Evolutionary conservation across 75 land plant genomes (phyloP).

Genomic region (Isoetes taiwanensis): DNA sequence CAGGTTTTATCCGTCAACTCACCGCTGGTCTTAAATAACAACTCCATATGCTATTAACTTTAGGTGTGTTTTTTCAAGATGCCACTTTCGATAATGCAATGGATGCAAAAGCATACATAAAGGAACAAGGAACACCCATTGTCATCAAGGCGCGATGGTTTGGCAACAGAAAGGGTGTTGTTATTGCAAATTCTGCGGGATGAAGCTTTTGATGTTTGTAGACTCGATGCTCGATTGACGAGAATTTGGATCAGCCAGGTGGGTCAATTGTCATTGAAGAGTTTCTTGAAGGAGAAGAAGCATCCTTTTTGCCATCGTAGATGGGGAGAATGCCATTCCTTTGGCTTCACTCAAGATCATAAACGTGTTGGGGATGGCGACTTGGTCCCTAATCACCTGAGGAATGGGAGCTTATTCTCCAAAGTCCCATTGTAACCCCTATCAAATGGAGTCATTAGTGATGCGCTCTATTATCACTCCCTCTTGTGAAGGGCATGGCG

Average conservation of each 20-base stretch:
- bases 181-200: constrained; percentile 70
- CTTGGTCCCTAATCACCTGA: constrained; percentile 90
- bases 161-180: constrained; percentile 96
- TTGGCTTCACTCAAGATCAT: constrained; percentile 96
- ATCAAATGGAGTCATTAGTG: constrained; percentile 49
- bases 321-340: constrained; percentile 84
- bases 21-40: no score
- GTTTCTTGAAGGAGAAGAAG: constrained; percentile 92
- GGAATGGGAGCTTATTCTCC: constrained; percentile 99
- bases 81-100: constrained; percentile 48
- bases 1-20: constrained; percentile 32
- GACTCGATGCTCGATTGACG: constrained; percentile 63
- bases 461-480: constrained; percentile 80
- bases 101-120: constrained; percentile 68
- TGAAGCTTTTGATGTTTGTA: constrained; percentile 75
- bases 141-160: constrained; percentile 94
- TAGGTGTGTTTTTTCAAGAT: constrained; percentile 45
- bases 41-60: no score
- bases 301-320: constrained; percentile 93
- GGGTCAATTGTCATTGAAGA: constrained; percentile 70
- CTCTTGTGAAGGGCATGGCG: constrained; percentile 90
- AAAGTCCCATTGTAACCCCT: constrained; percentile 58
- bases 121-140: constrained; percentile 82
- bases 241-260: constrained; percentile 83
- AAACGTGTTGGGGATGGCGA: constrained; percentile 98